Evolutionary conservation across 2,329 filamentous ascomycete genomes (phyloP).

Genomic region (Diaporthe humulicola): DNA sequence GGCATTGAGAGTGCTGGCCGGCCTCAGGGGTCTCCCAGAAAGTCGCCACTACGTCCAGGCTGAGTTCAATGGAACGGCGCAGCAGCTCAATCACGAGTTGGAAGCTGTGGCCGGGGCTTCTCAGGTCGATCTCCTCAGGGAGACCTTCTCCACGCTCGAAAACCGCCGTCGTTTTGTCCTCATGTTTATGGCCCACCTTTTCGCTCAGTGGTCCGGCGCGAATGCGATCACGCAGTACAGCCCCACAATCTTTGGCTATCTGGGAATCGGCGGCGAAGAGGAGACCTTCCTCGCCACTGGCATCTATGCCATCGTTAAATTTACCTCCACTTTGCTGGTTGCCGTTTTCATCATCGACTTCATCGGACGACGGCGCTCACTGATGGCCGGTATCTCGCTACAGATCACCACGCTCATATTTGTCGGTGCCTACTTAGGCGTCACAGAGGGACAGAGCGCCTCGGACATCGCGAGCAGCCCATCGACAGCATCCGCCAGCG

Average conservation of each 20-base stretch:
- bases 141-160: conserved; percentile 75
- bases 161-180: conserved; percentile 83
- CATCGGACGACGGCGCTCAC: conserved; percentile 79
- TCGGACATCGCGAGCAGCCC: conserved; percentile 59
- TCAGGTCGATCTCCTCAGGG: conserved; percentile 75
- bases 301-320: conserved; percentile 82
- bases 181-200: conserved; percentile 75
- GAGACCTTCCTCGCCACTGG: conserved; percentile 80
- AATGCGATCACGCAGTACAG: conserved; percentile 84
- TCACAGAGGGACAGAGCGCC: conserved; percentile 70
- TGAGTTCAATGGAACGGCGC: background rate
- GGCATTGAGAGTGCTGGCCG: background rate
- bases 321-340: conserved; percentile 75
- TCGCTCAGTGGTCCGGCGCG: conserved; percentile 81
- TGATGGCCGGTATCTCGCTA: conserved; percentile 71
- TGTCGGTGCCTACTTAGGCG: conserved; percentile 71
- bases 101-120: conserved; percentile 77
- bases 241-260: conserved; percentile 77
- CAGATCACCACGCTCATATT: conserved; percentile 76
- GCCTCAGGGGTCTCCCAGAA: background rate
- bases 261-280: conserved; percentile 76
- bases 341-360: conserved; percentile 85
- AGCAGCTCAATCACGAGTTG: conserved; percentile 76
- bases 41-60: background rate
- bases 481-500: conserved; percentile 67